Evolutionary conservation across 805 yeast species (phyloP).

Genomic region (Maudiozyma barnettii): DNA sequence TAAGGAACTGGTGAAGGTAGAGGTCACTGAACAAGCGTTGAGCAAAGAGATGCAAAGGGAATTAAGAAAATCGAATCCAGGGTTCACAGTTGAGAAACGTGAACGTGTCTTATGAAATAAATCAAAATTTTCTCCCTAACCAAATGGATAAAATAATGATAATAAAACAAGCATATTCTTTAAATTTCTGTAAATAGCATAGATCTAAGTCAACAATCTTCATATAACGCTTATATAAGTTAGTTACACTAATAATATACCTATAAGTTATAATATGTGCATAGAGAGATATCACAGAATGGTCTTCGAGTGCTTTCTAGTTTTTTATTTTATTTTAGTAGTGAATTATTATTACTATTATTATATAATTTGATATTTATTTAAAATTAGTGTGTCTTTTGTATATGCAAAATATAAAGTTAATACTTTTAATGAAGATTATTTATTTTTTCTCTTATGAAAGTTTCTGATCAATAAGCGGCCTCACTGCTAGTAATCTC

Average conservation of each 20-base stretch:
- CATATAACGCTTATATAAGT: too few relatives aligned
- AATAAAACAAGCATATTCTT: background rate
- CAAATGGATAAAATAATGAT: background rate
- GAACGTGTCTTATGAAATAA: background rate
- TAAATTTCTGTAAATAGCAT: background rate
- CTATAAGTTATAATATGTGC: too few relatives aligned
- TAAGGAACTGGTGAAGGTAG: constrained; percentile 80
- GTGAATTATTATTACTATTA: too few relatives aligned
- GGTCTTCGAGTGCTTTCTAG: too few relatives aligned
- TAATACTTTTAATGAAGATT: background rate
- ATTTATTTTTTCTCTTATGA: background rate
- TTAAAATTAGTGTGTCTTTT: too few relatives aligned
- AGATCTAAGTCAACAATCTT: too few relatives aligned
- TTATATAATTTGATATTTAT: too few relatives aligned
- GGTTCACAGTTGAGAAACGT: constrained; percentile 42
- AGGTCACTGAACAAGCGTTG: constrained; percentile 49
- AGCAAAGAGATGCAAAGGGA: constrained; percentile 43
- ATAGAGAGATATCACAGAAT: too few relatives aligned
- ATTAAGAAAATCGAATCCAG: constrained; percentile 55
- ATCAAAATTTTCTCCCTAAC: background rate
- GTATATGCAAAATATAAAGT: too few relatives aligned
- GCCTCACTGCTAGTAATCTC: constrained; percentile 8
- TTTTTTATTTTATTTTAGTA: too few relatives aligned
- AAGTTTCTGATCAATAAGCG: background rate
- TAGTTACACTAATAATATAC: too few relatives aligned